Evolutionary conservation across 768 basidiomycete genomes (phyloP).

Genomic region (Naganishia vaughanmartiniae): DNA sequence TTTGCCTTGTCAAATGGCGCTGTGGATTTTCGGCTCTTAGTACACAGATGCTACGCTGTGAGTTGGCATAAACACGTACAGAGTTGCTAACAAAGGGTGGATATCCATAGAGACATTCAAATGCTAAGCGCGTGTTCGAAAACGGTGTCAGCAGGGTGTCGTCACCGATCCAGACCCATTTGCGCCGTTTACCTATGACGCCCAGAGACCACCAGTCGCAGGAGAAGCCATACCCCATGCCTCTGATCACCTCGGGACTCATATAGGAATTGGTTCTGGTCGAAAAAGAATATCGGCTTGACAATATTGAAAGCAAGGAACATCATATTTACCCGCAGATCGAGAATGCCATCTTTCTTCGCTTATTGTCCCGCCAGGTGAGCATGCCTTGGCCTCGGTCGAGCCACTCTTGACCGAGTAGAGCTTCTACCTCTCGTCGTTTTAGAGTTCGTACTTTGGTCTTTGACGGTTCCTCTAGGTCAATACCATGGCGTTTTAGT

Average conservation of each 20-base stretch:
- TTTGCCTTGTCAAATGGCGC: slow-evolving; percentile 89
- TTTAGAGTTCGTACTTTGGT: slow-evolving; percentile 74
- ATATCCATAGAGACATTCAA: slow-evolving; percentile 89
- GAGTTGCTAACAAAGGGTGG: slow-evolving; percentile 89
- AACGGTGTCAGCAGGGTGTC: neutral
- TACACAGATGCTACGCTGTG: neutral
- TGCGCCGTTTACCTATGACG: slow-evolving; percentile 63
- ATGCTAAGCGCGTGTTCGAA: slow-evolving; percentile 56
- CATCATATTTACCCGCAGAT: slow-evolving; percentile 46
- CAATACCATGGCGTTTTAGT: slow-evolving; percentile 88
- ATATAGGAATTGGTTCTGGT: slow-evolving; percentile 51
- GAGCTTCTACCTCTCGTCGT: slow-evolving; percentile 73
- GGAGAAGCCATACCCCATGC: slow-evolving; percentile 77
- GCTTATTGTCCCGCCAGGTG: slow-evolving; percentile 92
- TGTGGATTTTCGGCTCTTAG: slow-evolving; percentile 53
- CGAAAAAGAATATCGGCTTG: slow-evolving; percentile 7
- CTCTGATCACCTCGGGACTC: slow-evolving; percentile 54
- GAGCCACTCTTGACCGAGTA: slow-evolving; percentile 66
- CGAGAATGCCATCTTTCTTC: slow-evolving; percentile 70
- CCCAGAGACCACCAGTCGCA: slow-evolving; percentile 99
- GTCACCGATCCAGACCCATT: neutral
- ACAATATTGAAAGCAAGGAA: neutral
- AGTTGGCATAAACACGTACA: slow-evolving; percentile 15
- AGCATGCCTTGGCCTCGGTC: slow-evolving; percentile 77
- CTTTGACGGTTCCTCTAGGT: slow-evolving; percentile 81